phyloP scores from a whole-genome alignment of 768 basidiomycete species.

The Leccinum incarnatum region DNA sequence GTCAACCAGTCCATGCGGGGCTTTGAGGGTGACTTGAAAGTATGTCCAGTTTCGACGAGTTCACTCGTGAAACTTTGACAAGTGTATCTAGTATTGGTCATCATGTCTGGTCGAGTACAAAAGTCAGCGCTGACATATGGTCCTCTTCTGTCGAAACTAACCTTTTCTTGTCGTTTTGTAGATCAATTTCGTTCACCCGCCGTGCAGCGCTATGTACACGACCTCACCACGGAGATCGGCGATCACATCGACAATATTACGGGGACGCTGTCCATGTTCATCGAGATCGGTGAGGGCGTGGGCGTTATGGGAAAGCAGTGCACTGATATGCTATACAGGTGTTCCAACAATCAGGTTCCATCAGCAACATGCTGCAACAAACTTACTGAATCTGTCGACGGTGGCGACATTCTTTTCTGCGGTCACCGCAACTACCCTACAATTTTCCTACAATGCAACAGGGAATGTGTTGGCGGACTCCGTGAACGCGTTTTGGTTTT shows the following conservation, averaged over 20 bases:
- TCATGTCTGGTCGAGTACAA: slow-evolving; percentile 49
- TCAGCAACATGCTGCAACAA: slow-evolving; percentile 49
- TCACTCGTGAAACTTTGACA: slow-evolving; percentile 8
- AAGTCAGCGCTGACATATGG: slow-evolving; percentile 28
- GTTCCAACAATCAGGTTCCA: slow-evolving; percentile 55
- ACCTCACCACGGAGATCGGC: slow-evolving; percentile 49
- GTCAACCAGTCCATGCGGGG: slow-evolving; percentile 49
- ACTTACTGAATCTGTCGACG: slow-evolving; percentile 50
- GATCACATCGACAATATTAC: slow-evolving; percentile 54
- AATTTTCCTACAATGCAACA: slow-evolving; percentile 41
- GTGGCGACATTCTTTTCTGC: slow-evolving; percentile 56
- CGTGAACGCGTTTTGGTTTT: slow-evolving; percentile 56
- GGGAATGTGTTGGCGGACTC: slow-evolving; percentile 37
- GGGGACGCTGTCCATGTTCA: slow-evolving; percentile 48
- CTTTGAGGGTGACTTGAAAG: slow-evolving; percentile 51
- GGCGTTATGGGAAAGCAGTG: slow-evolving; percentile 18
- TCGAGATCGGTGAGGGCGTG: slow-evolving; percentile 47
- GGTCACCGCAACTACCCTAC: slow-evolving; percentile 50
- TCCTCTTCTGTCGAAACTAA: slow-evolving; percentile 7
- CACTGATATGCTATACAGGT: slow-evolving; percentile 36
- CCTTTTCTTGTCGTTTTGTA: slow-evolving; percentile 16
- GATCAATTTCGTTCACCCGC: slow-evolving; percentile 52
- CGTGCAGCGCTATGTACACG: slow-evolving; percentile 55
- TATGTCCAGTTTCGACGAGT: slow-evolving; percentile 19
- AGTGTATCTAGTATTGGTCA: slow-evolving; percentile 46